Conservation (phyloP, 345 rosid genomes). For the Angophora floribunda region DNA sequence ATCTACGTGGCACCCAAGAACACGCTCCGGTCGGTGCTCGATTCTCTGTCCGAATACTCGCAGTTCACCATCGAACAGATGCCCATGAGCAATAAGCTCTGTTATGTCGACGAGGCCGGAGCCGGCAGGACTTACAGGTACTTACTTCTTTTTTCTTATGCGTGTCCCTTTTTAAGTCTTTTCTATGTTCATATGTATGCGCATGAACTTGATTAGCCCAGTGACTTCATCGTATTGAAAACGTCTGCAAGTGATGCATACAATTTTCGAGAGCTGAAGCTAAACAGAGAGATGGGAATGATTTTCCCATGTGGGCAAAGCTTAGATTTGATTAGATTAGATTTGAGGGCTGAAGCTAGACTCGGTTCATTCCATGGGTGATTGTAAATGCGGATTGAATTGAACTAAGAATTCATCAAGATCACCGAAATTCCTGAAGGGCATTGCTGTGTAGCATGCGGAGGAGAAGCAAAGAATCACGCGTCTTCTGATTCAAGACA, state of each 20-base stretch:
- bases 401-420: neutral
- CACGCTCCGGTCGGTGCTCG: conserved; percentile 47
- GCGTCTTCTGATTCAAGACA: neutral
- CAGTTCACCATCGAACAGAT: conserved; percentile 82
- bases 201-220: neutral
- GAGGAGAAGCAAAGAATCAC: neutral
- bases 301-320: neutral
- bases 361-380: neutral
- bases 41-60: conserved; percentile 43
- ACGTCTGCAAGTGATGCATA: neutral
- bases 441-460: neutral
- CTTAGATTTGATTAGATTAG: neutral
- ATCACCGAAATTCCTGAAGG: neutral
- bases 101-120: conserved; percentile 52
- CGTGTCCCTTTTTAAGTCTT: neutral
- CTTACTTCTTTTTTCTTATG: conserved; percentile 1
- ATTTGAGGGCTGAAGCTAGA: neutral
- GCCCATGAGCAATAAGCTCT: conserved; percentile 73
- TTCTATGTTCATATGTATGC: neutral
- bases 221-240: neutral
- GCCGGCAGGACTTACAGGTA: conserved; percentile 54
- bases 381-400: neutral
- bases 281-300: neutral
- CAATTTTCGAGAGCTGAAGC: neutral
- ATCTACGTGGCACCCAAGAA: conserved; percentile 46